Evolutionary conservation across 1,284 basidiomycete species (phyloP).

Genomic region (Caloboletus firmus): DNA sequence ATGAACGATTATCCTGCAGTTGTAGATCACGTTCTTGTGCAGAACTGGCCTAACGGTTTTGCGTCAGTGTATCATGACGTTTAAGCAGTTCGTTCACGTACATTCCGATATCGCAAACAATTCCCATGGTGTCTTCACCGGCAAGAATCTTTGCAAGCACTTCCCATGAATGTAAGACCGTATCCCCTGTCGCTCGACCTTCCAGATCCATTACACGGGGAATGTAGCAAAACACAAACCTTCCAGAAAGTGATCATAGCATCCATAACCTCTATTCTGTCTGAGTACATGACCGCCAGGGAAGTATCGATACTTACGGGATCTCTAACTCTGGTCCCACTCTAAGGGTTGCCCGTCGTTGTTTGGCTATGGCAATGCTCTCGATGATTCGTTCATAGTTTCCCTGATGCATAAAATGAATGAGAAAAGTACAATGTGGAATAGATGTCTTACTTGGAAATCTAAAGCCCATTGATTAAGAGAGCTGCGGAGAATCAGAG

Average conservation of each 20-base stretch:
- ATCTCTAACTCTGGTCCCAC: slow-evolving; percentile 99
- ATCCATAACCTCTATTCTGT: slow-evolving; percentile 82
- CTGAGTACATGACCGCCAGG: not conserved
- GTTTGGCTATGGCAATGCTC: slow-evolving; percentile 88
- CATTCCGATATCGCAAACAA: slow-evolving; percentile 95
- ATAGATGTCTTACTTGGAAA: slow-evolving; percentile 62
- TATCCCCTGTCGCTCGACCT: slow-evolving; percentile 68
- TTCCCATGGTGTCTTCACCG: slow-evolving; percentile 74
- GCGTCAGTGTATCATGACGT: slow-evolving; percentile 1
- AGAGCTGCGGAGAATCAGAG: slow-evolving; percentile 55
- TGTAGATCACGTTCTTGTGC: slow-evolving; percentile 98
- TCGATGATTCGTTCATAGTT: slow-evolving; percentile 89
- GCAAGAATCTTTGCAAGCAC: slow-evolving; percentile 83
- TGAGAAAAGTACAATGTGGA: not conserved
- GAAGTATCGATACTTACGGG: slow-evolving; percentile 55
- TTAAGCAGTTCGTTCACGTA: slow-evolving; percentile 40
- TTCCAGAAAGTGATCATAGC: slow-evolving; percentile 91
- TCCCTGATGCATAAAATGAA: slow-evolving; percentile 53
- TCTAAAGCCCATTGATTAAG: slow-evolving; percentile 97
- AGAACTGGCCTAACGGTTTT: slow-evolving; percentile 73
- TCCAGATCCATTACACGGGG: not conserved
- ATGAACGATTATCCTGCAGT: slow-evolving; percentile 89
- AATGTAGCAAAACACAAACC: slow-evolving; percentile 43
- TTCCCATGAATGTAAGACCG: slow-evolving; percentile 95
- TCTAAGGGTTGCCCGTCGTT: slow-evolving; percentile 84